Evolutionary conservation across 768 basidiomycete species (phyloP), one percentile per base, ranked within the genome.

Genomic region (Mycena belliarum): DNA sequence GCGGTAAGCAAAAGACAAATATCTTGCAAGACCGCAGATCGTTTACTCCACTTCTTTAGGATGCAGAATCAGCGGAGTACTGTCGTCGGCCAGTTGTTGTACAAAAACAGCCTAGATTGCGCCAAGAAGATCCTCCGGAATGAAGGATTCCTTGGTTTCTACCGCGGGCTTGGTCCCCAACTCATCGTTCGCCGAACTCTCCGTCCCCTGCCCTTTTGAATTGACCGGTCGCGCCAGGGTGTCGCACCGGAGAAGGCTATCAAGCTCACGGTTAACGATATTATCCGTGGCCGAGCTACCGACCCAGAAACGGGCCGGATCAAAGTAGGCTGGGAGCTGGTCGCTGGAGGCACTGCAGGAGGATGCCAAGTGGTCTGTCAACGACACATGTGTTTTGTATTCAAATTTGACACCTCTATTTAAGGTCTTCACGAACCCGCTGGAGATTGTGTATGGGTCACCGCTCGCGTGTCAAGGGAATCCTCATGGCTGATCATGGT

Each of bases 51-150:
- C 33, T 10, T 20, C 24, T n/a, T n/a, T 49, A 93, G 94, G 37
- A 94, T 99, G 82, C 97, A 99, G 78, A 99, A 99, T 70, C 97
- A 99, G 72, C 87, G 97, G 15, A 93, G 88, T 61, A 94, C 91
- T 7, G 92, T 99, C 21, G 97, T 99, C 28, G 97, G 97, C 35
- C 96, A 99, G 74, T 76, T 98, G 67, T 74, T 98, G 43, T 99
- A 99, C 79, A 91, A 95, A 79, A 98, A 97, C 78, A 95, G 93
- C 65, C 68, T 91, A 35, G 97, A 99, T 69, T 99, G 97, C 70
- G 89, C 95, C 28, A 80, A 80, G 67, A 98, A 96, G 70, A 95
- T 99, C 24, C 87, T 98, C 72, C 83, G 86, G 52, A 97, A 97
- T 68, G 97, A 99, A 75, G 97, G 97, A 18, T 82, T 93, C 66